Conservation (phyloP, 805 yeast genomes). For the Candida lessepsii region DNA sequence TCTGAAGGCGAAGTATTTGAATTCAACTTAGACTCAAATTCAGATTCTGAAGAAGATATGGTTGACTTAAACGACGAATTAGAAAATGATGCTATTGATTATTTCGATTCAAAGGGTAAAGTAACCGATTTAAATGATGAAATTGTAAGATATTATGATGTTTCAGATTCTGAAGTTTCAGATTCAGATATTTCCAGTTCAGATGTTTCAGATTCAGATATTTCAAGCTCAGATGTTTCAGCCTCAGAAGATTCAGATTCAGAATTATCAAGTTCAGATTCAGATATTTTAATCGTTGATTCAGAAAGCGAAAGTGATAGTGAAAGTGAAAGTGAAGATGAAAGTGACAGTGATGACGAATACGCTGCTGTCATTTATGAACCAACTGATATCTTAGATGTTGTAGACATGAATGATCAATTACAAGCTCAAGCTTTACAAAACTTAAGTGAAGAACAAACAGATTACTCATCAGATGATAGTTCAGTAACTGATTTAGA, state of each 20-base stretch:
- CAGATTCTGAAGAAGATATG: conserved; percentile 14
- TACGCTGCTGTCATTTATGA: conserved; percentile 20
- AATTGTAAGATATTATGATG: conserved; percentile 26
- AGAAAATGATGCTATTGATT: conserved; percentile 28
- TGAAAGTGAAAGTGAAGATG: too few species aligned
- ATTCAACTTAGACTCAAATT: conserved; percentile 21
- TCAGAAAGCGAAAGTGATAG: conserved; percentile 1
- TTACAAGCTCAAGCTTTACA: conserved; percentile 32
- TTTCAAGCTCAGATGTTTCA: conserved; percentile 1
- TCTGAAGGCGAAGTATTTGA: conserved; percentile 29
- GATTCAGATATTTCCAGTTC: conserved; percentile 6
- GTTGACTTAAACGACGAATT: conserved; percentile 37
- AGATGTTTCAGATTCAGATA: conserved; percentile 4
- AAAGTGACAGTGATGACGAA: conserved; percentile 11
- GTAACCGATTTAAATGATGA: conserved; percentile 32
- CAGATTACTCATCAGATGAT: conserved; percentile 18
- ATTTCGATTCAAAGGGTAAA: conserved; percentile 24
- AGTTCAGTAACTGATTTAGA: conserved; percentile 23
- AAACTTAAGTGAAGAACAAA: conserved; percentile 14
- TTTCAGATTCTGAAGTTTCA: conserved; percentile 10
- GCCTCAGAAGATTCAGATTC: conserved; percentile 7
- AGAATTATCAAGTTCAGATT: conserved; percentile 3
- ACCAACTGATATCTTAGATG: conserved; percentile 32
- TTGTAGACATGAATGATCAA: conserved; percentile 39
- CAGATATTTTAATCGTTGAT: too few species aligned